phyloP scores from a whole-genome alignment of 768 basidiomycete genomes.

The Infundibulicybe gibba region DNA sequence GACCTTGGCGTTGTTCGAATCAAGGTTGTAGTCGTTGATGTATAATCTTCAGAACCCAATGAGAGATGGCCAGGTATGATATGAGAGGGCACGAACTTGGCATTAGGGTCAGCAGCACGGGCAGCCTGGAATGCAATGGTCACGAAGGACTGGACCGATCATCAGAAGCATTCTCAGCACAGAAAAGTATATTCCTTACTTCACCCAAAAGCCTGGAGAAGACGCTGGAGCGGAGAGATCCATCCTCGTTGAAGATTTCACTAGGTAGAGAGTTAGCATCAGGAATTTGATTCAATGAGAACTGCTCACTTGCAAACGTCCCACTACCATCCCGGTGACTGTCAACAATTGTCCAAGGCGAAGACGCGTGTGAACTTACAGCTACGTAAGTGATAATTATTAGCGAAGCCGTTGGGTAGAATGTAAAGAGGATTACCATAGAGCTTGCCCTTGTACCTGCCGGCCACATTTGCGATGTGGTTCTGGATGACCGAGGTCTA shows the following conservation, averaged over 20 bases:
- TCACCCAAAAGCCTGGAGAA: constrained; percentile 48
- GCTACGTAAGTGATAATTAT: constrained; percentile 1
- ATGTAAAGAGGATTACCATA: constrained; percentile 24
- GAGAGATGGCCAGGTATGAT: not conserved
- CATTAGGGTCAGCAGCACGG: constrained; percentile 41
- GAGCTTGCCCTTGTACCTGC: constrained; percentile 42
- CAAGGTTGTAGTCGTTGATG: constrained; percentile 46
- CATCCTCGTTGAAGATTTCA: constrained; percentile 52
- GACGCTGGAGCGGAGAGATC: constrained; percentile 40
- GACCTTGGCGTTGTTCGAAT: constrained; percentile 45
- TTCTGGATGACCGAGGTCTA: constrained; percentile 41
- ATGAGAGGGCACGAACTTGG: constrained; percentile 27
- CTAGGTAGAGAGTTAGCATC: constrained; percentile 12
- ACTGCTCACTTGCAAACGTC: constrained; percentile 37
- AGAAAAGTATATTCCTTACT: constrained; percentile 10
- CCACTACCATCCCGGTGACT: constrained; percentile 24
- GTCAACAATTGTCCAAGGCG: not conserved
- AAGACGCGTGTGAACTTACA: constrained; percentile 1
- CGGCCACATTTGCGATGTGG: constrained; percentile 42
- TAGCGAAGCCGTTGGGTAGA: not conserved
- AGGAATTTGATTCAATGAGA: not conserved
- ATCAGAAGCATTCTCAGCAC: constrained; percentile 3
- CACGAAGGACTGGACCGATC: constrained; percentile 35
- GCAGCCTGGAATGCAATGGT: constrained; percentile 51
- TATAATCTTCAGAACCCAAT: constrained; percentile 18